Conservation (phyloP, 306 rosid species). For the Betula pendula region DNA sequence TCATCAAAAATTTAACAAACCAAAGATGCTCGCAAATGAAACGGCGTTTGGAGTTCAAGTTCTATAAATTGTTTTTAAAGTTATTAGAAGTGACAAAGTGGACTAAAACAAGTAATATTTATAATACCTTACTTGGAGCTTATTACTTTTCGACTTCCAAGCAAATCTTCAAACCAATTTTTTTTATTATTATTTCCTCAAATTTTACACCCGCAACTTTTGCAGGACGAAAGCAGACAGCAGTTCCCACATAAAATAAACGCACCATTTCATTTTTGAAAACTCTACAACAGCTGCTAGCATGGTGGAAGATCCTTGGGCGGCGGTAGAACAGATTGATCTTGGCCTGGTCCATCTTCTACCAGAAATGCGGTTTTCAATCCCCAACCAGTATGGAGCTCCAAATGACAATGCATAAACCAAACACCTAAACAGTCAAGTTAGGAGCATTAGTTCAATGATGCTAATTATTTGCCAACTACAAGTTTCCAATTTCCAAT, state of each 20-base stretch:
- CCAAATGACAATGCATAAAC: constrained; percentile 85
- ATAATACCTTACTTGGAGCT: not conserved
- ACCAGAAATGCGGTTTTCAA: constrained; percentile 75
- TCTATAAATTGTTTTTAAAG: not conserved
- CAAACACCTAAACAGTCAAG: constrained; percentile 58
- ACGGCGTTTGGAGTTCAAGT: too few species aligned
- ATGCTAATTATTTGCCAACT: too few species aligned
- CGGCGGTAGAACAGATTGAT: constrained; percentile 65
- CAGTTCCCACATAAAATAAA: constrained; percentile 8
- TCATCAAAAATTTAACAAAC: too few species aligned
- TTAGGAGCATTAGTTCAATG: constrained; percentile 3
- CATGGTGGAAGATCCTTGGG: constrained; percentile 81
- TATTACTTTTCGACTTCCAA: constrained; percentile 17
- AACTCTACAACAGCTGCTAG: constrained; percentile 22
- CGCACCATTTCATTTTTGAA: not conserved
- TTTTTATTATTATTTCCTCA: constrained; percentile 13
- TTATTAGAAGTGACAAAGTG: not conserved
- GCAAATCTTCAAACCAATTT: constrained; percentile 23
- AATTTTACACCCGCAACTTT: constrained; percentile 32
- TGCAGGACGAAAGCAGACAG: constrained; percentile 38
- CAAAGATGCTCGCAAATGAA: too few species aligned
- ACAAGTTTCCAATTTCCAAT: too few species aligned
- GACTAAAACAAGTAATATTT: not conserved
- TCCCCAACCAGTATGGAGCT: constrained; percentile 86
- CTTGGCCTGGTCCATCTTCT: constrained; percentile 62